Conservation (phyloP, 208 protist species). For the Leishmania tropica region DNA sequence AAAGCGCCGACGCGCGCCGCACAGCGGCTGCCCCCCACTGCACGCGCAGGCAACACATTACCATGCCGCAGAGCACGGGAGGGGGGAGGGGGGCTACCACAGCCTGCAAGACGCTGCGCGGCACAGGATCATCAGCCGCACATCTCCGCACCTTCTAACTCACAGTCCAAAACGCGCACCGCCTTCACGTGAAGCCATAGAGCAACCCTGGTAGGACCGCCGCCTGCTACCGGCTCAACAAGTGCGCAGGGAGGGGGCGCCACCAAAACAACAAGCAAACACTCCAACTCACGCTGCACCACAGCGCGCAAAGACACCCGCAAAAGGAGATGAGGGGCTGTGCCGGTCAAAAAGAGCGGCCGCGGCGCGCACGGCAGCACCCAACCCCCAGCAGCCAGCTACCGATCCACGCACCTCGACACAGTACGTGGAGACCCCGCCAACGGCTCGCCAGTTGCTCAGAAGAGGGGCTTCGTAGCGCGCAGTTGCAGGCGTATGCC, state of each 20-base stretch:
- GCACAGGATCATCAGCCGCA: background rate
- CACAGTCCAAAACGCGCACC: background rate
- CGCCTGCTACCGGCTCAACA: background rate
- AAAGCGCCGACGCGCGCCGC: too few species aligned
- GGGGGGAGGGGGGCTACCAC: background rate
- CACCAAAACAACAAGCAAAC: background rate
- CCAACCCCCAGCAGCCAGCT: background rate
- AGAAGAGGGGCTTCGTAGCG: too few species aligned
- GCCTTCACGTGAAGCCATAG: too few species aligned
- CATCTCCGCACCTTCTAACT: background rate
- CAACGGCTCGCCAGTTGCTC: background rate
- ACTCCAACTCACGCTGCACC: background rate
- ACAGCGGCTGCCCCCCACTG: background rate
- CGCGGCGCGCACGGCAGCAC: too few species aligned
- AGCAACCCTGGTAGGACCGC: too few species aligned
- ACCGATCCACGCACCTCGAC: too few species aligned
- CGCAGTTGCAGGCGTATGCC: too few species aligned
- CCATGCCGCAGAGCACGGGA: background rate
- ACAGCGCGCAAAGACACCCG: background rate
- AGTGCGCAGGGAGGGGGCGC: background rate
- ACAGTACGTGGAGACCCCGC: background rate
- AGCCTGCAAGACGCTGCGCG: background rate
- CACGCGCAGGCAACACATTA: background rate
- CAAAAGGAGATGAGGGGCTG: background rate
- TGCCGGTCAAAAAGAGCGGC: too few species aligned